A percentile compares a stretch with the other conserved stretches of the same genome.
phyloP scores from a whole-genome alignment of 441 rosid species.

The Mallotus japonicus region DNA sequence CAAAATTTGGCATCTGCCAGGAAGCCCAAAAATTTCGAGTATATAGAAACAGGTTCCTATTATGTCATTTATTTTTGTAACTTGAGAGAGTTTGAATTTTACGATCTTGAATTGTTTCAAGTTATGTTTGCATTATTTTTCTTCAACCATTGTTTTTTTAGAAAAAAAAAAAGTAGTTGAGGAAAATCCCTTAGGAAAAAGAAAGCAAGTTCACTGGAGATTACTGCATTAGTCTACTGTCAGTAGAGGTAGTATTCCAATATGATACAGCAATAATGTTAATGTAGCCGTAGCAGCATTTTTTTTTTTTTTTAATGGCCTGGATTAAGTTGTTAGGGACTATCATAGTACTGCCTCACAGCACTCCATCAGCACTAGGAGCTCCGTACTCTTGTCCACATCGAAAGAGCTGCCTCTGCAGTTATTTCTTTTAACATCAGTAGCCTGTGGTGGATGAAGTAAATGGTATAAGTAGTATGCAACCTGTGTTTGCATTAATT shows the following conservation, averaged over 20 bases:
- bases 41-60: slow-evolving; percentile 67
- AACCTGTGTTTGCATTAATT: too few relatives aligned
- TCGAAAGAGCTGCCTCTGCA: too few relatives aligned
- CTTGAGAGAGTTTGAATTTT: not conserved
- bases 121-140: not conserved
- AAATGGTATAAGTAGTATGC: too few relatives aligned
- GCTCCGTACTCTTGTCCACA: too few relatives aligned
- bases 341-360: too few relatives aligned
- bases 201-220: too few relatives aligned
- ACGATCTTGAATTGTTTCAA: not conserved
- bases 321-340: not conserved
- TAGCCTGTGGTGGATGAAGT: too few relatives aligned
- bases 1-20: slow-evolving; percentile 89
- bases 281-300: not conserved
- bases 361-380: too few relatives aligned
- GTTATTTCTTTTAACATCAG: too few relatives aligned
- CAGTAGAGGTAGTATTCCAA: not conserved
- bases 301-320: not conserved
- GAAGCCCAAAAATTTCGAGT: slow-evolving; percentile 78
- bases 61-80: slow-evolving; percentile 4
- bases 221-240: not conserved
- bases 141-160: too few relatives aligned
- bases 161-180: too few relatives aligned
- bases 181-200: too few relatives aligned
- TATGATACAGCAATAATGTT: not conserved